Evolutionary conservation across 805 yeast genomes (phyloP).

Genomic region (Yarrowia hollandica): DNA sequence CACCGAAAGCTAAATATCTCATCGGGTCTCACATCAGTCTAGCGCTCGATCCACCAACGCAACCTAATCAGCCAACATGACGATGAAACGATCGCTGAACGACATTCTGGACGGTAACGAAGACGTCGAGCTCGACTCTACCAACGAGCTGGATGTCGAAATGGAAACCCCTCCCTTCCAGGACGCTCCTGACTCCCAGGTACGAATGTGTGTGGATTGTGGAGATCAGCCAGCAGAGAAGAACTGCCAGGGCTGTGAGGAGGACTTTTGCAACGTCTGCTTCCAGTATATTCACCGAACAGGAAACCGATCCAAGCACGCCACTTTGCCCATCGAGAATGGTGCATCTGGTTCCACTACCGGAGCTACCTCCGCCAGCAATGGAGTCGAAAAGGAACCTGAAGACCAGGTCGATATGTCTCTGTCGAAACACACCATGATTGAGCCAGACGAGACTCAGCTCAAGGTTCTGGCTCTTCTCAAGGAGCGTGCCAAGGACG

Average conservation of each 20-base stretch:
- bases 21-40: background rate
- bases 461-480: slow-evolving; percentile 34
- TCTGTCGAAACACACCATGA: slow-evolving; percentile 16
- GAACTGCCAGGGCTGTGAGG: slow-evolving; percentile 63
- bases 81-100: slow-evolving; percentile 23
- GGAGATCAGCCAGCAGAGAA: slow-evolving; percentile 69
- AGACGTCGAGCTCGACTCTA: slow-evolving; percentile 13
- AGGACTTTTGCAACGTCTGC: slow-evolving; percentile 68
- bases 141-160: background rate
- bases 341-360: background rate
- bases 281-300: slow-evolving; percentile 67
- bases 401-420: slow-evolving; percentile 33
- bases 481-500: slow-evolving; percentile 49
- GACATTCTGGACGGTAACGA: slow-evolving; percentile 27
- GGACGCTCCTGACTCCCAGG: slow-evolving; percentile 8
- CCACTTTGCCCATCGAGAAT: slow-evolving; percentile 34
- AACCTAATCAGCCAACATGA: slow-evolving; percentile 10
- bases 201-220: slow-evolving; percentile 62
- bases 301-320: slow-evolving; percentile 46
- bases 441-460: slow-evolving; percentile 32
- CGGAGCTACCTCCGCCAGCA: background rate
- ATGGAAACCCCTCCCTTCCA: background rate
- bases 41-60: background rate
- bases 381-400: slow-evolving; percentile 29
- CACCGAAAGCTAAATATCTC: slow-evolving; percentile 14